Percentiles rank a stretch among this genome's conserved stretches.
Evolutionary conservation across 371 early-diverging fungal genomes (phyloP).

Genomic region (Massospora cicadina): DNA sequence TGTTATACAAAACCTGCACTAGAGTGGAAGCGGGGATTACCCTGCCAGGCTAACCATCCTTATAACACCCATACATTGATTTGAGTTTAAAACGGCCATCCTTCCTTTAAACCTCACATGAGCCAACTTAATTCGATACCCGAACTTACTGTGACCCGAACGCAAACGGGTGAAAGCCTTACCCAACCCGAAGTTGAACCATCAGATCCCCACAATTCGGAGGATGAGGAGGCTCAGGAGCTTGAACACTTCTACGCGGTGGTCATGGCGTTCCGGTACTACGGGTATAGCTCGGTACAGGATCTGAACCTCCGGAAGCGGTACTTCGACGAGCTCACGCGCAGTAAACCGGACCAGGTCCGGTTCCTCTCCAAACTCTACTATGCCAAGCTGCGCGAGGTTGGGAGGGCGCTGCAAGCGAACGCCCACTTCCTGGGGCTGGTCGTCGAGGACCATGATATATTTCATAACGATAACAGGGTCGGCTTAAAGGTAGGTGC

Average conservation of each 20-base stretch:
- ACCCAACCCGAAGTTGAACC: too few relatives aligned
- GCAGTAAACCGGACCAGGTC: not conserved
- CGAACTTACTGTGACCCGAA: too few relatives aligned
- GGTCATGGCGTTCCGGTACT: not conserved
- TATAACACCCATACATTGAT: too few relatives aligned
- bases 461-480: not conserved
- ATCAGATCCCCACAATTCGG: too few relatives aligned
- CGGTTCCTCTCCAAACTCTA: not conserved
- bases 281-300: not conserved
- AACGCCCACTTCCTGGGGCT: not conserved
- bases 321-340: not conserved
- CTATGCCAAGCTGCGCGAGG: not conserved
- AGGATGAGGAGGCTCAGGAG: not conserved
- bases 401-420: not conserved
- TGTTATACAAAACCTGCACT: too few relatives aligned
- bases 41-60: too few relatives aligned
- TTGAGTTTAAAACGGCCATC: too few relatives aligned
- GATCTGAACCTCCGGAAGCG: not conserved
- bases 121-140: too few relatives aligned
- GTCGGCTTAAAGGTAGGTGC: too few relatives aligned
- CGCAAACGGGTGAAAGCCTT: too few relatives aligned
- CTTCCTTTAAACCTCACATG: too few relatives aligned
- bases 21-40: too few relatives aligned
- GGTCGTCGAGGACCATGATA: not conserved
- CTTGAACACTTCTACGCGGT: not conserved